Evolutionary conservation across 495 filamentous ascomycete genomes (phyloP), one percentile per base, ranked within the genome.

Genomic region (Trichoderma virens): DNA sequence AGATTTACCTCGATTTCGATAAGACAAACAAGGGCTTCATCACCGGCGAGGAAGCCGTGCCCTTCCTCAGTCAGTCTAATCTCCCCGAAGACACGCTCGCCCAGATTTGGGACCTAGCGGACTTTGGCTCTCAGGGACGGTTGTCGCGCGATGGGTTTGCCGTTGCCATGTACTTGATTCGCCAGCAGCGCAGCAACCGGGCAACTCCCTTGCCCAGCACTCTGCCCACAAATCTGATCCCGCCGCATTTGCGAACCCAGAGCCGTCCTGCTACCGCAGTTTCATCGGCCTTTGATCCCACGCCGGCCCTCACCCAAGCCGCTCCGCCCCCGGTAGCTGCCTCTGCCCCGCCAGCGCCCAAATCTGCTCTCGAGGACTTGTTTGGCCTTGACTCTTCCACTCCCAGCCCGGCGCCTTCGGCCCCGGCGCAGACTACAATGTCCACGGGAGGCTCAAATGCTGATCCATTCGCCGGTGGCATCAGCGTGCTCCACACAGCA

Each of bases 41-140:
- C 63, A 94, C 86, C 61, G 94, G 84, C 56, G 94, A 98, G 64
- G 92, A 98, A 73, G 94, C 95, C n/a, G 94, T 97, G 6, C 79
- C 82, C 2, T 98, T 97, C 73, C 93, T 98, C 72, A 91, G 90
- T 72, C 90, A 96, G 72, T 96, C 93, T 1, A 88, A 89, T 63
- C 81, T 98, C 9, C 83, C 92, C 0, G 93, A 97, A 68, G 95
- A 97, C 71, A 86, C 85, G 8, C 82, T 98, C 20, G 94, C 95
- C n/a, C 87, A 91, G 68, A 95, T 98, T 66, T 98, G 94, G 94
- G 95, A 98, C 72, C 82, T 98, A 27, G 89, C 95, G 6, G 93
- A 98, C 80, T 94, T 97, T 72, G 89, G 89, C 67, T 93, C 90
- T 18, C 90, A 93, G 63, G 94, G 94, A 11, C 88, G 87, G 64